These are phyloP conservation scores for Debaryomyces castellii DNA, from an alignment of 805 yeast genomes.

Conservation along the genomic window DNA sequence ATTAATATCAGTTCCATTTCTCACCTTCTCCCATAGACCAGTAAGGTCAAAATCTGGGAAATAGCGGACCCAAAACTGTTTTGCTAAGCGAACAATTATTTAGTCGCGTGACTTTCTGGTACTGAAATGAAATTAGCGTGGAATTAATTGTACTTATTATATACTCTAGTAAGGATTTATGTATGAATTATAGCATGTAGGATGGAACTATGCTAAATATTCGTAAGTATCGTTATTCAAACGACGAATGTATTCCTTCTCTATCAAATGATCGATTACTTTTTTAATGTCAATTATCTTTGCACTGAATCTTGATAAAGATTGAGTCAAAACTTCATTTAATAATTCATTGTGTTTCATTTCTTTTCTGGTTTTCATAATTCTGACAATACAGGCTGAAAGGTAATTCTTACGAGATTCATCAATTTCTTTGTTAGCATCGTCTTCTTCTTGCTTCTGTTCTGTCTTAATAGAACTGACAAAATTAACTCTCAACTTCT, in stretches of 20 bases:
- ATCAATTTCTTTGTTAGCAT: conserved; percentile 75
- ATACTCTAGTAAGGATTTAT: not conserved
- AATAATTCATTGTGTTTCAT: conserved; percentile 77
- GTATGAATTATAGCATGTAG: not conserved
- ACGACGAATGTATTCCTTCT: conserved; percentile 81
- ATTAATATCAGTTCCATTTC: not conserved
- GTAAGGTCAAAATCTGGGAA: not conserved
- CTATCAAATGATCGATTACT: conserved; percentile 81
- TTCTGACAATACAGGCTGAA: conserved; percentile 92
- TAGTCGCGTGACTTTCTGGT: too few species aligned
- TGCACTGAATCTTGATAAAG: conserved; percentile 81
- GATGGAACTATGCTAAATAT: conserved; percentile 61
- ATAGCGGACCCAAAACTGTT: not conserved
- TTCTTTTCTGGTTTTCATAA: conserved; percentile 90
- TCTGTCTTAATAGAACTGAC: conserved; percentile 59
- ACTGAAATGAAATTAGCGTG: not conserved
- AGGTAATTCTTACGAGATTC: conserved; percentile 83
- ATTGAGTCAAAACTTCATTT: conserved; percentile 84
- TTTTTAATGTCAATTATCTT: conserved; percentile 82
- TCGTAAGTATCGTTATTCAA: conserved; percentile 72
- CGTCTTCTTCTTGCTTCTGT: conserved; percentile 67
- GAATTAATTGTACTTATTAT: not conserved
- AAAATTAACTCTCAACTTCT: conserved; percentile 81
- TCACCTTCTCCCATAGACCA: not conserved
- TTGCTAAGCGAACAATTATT: too few species aligned